A percentile compares a stretch with the other conserved stretches of the same genome.
These are phyloP conservation scores for Lupinus albus DNA, from an alignment of 306 rosid genomes.

Conservation along the genomic window DNA sequence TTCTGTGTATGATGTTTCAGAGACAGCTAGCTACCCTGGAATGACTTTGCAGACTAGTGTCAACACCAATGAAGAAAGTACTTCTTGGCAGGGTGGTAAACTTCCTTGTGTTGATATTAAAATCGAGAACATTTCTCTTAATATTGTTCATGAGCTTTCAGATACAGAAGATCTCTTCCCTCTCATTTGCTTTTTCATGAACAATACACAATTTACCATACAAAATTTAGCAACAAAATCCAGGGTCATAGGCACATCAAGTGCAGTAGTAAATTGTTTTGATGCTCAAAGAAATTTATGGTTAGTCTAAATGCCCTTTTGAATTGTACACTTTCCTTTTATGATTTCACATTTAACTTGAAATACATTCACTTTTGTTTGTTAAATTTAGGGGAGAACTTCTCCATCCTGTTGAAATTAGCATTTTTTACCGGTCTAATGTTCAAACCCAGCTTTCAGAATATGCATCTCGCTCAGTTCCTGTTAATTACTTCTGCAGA, in stretches of 20 bases:
- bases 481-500: slow-evolving; percentile 74
- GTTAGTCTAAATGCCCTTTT: slow-evolving; percentile 53
- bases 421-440: slow-evolving; percentile 66
- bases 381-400: slow-evolving; percentile 65
- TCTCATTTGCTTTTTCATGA: slow-evolving; percentile 63
- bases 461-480: slow-evolving; percentile 57
- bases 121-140: slow-evolving; percentile 61
- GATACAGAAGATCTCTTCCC: slow-evolving; percentile 66
- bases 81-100: slow-evolving; percentile 50
- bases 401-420: slow-evolving; percentile 70
- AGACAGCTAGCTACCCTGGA: slow-evolving; percentile 44
- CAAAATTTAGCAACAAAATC: slow-evolving; percentile 65
- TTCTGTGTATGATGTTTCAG: slow-evolving; percentile 46
- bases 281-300: slow-evolving; percentile 68
- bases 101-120: slow-evolving; percentile 61
- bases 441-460: slow-evolving; percentile 50
- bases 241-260: slow-evolving; percentile 74
- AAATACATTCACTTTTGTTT: slow-evolving; percentile 31
- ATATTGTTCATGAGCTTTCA: slow-evolving; percentile 71
- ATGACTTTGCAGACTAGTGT: slow-evolving; percentile 47
- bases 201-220: slow-evolving; percentile 56
- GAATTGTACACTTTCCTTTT: slow-evolving; percentile 25
- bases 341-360: slow-evolving; percentile 15
- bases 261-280: slow-evolving; percentile 59
- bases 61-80: slow-evolving; percentile 42